A percentile compares a stretch with the other conserved stretches of the same genome.
These are phyloP conservation scores for Pelargonium myrrhifolium DNA, from an alignment of 441 rosid species.

Conservation along the genomic window DNA sequence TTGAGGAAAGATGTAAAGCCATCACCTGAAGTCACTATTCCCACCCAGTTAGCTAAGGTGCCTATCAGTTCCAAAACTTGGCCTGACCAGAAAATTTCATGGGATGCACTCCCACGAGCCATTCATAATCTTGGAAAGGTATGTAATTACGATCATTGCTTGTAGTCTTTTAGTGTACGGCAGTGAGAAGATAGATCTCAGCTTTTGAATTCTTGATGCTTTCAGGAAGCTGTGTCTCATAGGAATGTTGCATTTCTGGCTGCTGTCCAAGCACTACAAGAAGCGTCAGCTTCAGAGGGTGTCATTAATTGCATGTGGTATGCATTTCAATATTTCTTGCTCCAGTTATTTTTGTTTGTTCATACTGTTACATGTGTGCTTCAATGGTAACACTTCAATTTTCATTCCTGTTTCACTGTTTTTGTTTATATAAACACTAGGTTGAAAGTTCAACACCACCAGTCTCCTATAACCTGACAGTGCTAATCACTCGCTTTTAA, in stretches of 20 bases:
- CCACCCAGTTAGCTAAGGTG: conserved; percentile 23
- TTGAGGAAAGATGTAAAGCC: conserved; percentile 21
- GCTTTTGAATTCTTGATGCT: conserved; percentile 15
- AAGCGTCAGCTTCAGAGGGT: conserved; percentile 35
- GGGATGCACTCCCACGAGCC: conserved; percentile 29
- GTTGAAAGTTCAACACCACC: background rate
- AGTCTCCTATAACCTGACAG: too few species aligned
- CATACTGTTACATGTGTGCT: background rate
- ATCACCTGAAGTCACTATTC: conserved; percentile 16
- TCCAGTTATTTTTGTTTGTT: background rate
- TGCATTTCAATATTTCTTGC: conserved; percentile 17
- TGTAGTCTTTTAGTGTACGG: background rate
- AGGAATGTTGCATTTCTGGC: conserved; percentile 32
- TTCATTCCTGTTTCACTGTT: background rate
- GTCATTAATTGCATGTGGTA: conserved; percentile 36
- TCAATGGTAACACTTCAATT: background rate
- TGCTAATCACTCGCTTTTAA: too few species aligned
- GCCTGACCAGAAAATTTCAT: conserved; percentile 27
- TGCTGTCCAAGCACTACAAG: conserved; percentile 35
- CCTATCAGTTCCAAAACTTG: conserved; percentile 28
- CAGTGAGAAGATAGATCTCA: background rate
- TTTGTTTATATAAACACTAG: background rate
- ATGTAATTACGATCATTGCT: too few species aligned
- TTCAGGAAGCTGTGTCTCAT: conserved; percentile 31
- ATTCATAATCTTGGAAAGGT: conserved; percentile 39